These are phyloP conservation scores for Kluyveromyces sp. DNA, from an alignment of 1,139 yeast species.

Conservation along the genomic window DNA sequence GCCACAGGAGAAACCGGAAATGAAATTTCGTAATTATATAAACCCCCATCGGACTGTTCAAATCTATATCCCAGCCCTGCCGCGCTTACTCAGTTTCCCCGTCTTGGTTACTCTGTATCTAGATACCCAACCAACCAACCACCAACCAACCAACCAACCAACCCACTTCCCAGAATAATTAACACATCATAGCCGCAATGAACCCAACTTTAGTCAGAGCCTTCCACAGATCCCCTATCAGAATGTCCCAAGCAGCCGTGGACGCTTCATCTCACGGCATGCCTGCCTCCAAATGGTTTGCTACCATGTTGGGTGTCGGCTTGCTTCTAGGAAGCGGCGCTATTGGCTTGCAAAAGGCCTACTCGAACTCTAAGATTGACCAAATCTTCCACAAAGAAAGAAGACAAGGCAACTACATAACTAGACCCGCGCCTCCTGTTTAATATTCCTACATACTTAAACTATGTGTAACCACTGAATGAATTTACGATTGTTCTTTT, in stretches of 20 bases:
- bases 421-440: background rate
- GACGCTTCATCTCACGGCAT: slow-evolving; percentile 5
- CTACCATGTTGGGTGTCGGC: slow-evolving; percentile 14
- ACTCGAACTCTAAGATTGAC: slow-evolving; percentile 14
- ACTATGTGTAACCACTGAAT: too few relatives aligned
- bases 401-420: slow-evolving; percentile 3
- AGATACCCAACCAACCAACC: too few relatives aligned
- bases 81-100: background rate
- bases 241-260: slow-evolving; percentile 8
- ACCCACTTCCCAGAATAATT: too few relatives aligned
- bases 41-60: too few relatives aligned
- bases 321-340: slow-evolving; percentile 12
- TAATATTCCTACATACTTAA: background rate
- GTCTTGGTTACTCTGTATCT: background rate
- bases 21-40: too few relatives aligned
- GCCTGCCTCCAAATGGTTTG: slow-evolving; percentile 12
- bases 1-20: too few relatives aligned
- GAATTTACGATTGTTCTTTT: too few relatives aligned
- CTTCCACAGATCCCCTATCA: slow-evolving; percentile 12
- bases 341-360: slow-evolving; percentile 10
- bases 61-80: too few relatives aligned
- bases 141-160: too few relatives aligned
- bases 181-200: slow-evolving; percentile 5
- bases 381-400: slow-evolving; percentile 16
- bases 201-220: slow-evolving; percentile 13